Base-by-base conservation (phyloP, 2,329 filamentous ascomycete genomes). In the Penicillium vulpinum region DNA sequence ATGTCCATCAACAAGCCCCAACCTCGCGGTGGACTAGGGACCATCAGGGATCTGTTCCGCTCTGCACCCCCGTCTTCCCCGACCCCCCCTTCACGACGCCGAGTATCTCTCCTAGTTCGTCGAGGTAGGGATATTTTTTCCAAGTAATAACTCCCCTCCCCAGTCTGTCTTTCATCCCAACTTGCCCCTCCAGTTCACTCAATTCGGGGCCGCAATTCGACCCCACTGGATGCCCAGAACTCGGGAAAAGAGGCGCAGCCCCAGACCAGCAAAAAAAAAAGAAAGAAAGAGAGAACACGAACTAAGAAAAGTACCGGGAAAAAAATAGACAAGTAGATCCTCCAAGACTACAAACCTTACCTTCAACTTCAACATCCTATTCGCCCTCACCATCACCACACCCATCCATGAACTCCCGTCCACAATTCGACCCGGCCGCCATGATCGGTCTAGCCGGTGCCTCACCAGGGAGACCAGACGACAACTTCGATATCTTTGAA, bases 401-500 rank as follows among this genome's bases (percentile, higher is more conserved):
- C 62, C 53, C 58, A 51, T 48, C 53, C 48, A 74, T 74, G 71
- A 67, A 67, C 59, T 67, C 66, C 29, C 64, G 66, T 44, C 64
- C 63, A 15, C 72, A 70, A 38, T 72, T 75, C 62, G 70, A 76
- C 48, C 70, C 74, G 52, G 67, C 70, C 53, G 69, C 70, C 24
- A 75, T 75, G 71, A 67, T 73, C 53, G 74, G 70, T 31, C 56
- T 75, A 48, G 66, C 68, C 49, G 72, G 73, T 49, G 67, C 70
- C 46, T 71, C 74, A 7, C 72, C 73, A 22, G 70, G 65, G 22
- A 57, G 74, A 44, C 71, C 73, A 56, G 76, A 78, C 57, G 74
- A 78, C 53, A 77, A 80, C 60, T 86, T 78, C 59, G 77, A 80
- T 74, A 89, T 97, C 62, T 88, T 97, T 72, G 89, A 92, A 59